Percentiles rank a stretch among this genome's conserved stretches.
phyloP scores from a whole-genome alignment of 352 stramenopile species.

The Bremia lactucae region DNA sequence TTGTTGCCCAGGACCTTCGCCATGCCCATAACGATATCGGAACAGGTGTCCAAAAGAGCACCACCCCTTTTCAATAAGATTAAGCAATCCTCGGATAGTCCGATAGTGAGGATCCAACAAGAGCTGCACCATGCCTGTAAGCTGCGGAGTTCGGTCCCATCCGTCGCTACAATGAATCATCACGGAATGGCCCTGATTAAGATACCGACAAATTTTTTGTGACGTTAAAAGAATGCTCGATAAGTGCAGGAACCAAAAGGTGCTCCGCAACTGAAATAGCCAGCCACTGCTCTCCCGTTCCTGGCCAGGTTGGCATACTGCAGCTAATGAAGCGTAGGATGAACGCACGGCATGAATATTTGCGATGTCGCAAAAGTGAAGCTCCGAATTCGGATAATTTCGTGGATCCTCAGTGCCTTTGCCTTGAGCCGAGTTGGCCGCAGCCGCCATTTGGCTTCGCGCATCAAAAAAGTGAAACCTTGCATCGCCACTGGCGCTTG shows the following conservation, averaged over 20 bases:
- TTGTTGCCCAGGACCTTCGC: slow-evolving; percentile 87
- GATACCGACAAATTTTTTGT: slow-evolving; percentile 89
- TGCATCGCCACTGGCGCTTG: slow-evolving; percentile 40
- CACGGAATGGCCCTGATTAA: slow-evolving; percentile 90
- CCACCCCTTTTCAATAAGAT: slow-evolving; percentile 99
- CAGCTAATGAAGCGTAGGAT: slow-evolving; percentile 68
- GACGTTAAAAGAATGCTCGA: slow-evolving; percentile 91
- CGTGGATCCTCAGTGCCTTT: slow-evolving; percentile 87
- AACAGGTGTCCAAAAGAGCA: slow-evolving; percentile 99
- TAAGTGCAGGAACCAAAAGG: slow-evolving; percentile 96
- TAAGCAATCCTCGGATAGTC: slow-evolving; percentile 91
- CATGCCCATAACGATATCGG: slow-evolving; percentile 91
- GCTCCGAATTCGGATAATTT: slow-evolving; percentile 91
- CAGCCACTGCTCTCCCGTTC: slow-evolving; percentile 75
- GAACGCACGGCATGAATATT: slow-evolving; percentile 98
- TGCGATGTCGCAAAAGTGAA: slow-evolving; percentile 97
- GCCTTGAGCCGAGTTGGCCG: slow-evolving; percentile 74
- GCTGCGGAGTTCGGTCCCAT: slow-evolving; percentile 97
- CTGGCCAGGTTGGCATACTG: slow-evolving; percentile 65
- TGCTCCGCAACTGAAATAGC: slow-evolving; percentile 86
- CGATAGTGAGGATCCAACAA: slow-evolving; percentile 97
- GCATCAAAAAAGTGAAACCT: slow-evolving; percentile 85
- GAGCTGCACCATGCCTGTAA: slow-evolving; percentile 91
- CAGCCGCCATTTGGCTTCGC: slow-evolving; percentile 74
- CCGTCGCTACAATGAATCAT: slow-evolving; percentile 98